Evolutionary conservation across 176 grass and related monocot species (phyloP), one percentile per base, ranked within the genome.

Genomic region (Bromus sterilis): DNA sequence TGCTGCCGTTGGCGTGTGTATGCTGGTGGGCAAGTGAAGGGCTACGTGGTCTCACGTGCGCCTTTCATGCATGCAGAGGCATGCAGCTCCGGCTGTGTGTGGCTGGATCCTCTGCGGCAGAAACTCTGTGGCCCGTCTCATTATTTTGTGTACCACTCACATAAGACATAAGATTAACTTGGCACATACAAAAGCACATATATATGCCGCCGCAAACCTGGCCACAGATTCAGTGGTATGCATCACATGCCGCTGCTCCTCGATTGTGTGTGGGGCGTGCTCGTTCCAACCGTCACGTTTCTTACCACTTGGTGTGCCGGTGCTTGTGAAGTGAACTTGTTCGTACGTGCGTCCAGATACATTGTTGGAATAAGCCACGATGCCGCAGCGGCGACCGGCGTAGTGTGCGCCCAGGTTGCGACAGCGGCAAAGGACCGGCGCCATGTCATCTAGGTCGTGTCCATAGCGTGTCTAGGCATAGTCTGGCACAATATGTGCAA

Each of bases 1-100:
- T 46, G 43, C 14, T 46, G 43, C 43, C 43, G 43, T 46, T 14
- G 2, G 14, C 43, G 43, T 46, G 14, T 51, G 66, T 36, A 69
- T 2, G 39, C 12, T n/a, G 5, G 57, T 83, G 81, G 80, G 32
- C 55, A 11, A 23, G 23, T 40, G 1, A 31, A 7, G 42, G n/a
- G 55, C 70, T 85, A 85, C 83, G 83, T 85, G 83, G 78, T 76
- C 56, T 49, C 83, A 85, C 83, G 76, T 63, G 35, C 66, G 23
- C 83, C 83, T 72, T 56, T 85, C 83, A 85, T 85, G 64, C 83
- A 85, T 85, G 64, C 83, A 85, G 15, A 30, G 11, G 11, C 66
- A 35, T 41, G 35, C 65, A 69, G 24, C 31, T 10, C 66, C 24
- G 33, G n/a, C n/a, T n/a, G n/a, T n/a, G 30, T 43, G 48, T 16